These are phyloP conservation scores for Pseudotsuga menziesii DNA, from an alignment of 75 land plant genomes.

Conservation along the genomic window DNA sequence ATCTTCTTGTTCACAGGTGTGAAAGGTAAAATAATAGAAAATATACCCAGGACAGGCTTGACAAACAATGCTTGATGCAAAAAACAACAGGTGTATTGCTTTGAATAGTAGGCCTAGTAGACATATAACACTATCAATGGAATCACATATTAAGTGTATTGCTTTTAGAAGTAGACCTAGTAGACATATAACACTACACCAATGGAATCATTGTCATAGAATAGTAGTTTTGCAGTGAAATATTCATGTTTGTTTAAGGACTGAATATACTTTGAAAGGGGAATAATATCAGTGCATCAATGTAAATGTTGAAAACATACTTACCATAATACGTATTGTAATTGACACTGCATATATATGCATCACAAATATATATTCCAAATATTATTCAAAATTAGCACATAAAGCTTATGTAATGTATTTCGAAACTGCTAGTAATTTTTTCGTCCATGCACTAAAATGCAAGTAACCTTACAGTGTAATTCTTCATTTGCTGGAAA, in stretches of 20 bases:
- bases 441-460: constrained; percentile 6
- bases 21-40: too few relatives aligned
- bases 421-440: neutral
- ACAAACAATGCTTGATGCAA: too few relatives aligned
- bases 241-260: neutral
- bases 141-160: too few relatives aligned
- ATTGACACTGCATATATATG: constrained; percentile 99
- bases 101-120: too few relatives aligned
- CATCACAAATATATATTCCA: constrained; percentile 11
- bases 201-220: too few relatives aligned
- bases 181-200: too few relatives aligned
- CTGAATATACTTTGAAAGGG: neutral
- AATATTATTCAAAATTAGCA: constrained; percentile 5
- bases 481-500: constrained; percentile 97
- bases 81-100: too few relatives aligned
- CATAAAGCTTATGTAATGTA: neutral
- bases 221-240: too few relatives aligned
- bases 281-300: neutral
- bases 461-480: constrained; percentile 53
- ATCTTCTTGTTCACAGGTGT: too few relatives aligned
- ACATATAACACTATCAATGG: too few relatives aligned
- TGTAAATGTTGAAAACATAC: constrained; percentile 11
- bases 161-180: too few relatives aligned
- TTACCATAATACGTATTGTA: constrained; percentile 96
- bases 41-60: too few relatives aligned